Conservation (phyloP, 345 rosid genomes). For the Eucalyptus regnans region DNA sequence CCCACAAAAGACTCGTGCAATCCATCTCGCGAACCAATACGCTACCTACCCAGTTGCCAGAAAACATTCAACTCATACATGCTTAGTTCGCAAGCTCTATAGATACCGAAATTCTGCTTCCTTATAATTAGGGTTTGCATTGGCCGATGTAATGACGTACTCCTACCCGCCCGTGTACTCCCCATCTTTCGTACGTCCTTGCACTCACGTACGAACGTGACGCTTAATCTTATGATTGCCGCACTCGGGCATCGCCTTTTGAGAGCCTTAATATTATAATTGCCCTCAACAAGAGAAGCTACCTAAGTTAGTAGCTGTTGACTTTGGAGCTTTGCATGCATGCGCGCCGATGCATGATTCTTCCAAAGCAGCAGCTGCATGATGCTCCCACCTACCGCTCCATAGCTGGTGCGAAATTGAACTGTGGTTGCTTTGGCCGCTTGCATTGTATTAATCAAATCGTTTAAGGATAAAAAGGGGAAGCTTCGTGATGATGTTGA, state of each 20-base stretch:
- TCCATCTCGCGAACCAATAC: background rate
- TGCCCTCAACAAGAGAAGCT: background rate
- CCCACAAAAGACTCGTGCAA: background rate
- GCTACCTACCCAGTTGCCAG: background rate
- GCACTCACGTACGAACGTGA: background rate
- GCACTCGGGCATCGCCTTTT: background rate
- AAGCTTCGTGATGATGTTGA: background rate
- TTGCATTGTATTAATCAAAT: background rate
- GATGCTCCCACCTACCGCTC: background rate
- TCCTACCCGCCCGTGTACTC: background rate
- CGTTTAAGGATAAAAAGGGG: background rate
- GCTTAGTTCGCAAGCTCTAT: background rate
- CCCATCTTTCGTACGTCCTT: background rate
- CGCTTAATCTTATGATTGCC: background rate
- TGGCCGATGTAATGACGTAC: background rate
- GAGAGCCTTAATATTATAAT: background rate
- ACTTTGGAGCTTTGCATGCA: background rate
- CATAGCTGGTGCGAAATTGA: background rate
- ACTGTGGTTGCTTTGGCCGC: background rate
- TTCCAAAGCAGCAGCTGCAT: background rate
- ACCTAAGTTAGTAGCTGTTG: background rate
- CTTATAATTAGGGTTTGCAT: background rate
- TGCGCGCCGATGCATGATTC: background rate
- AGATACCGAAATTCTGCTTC: background rate
- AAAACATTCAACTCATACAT: background rate